Evolutionary conservation across 2,329 filamentous ascomycete genomes (phyloP).

Genomic region (Golovinomyces cichoracearum): DNA sequence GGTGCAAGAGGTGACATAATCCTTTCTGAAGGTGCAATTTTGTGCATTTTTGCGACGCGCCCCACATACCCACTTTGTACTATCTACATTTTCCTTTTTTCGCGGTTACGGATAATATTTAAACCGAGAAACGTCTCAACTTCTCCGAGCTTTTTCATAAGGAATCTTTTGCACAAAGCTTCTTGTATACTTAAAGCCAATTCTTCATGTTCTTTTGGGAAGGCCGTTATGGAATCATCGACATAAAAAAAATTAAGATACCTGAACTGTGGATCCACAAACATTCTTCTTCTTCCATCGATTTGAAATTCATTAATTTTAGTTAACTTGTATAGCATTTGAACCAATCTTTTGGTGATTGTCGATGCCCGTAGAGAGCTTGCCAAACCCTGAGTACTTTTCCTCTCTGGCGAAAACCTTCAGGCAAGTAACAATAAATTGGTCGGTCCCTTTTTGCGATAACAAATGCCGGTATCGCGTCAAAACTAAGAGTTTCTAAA

Average conservation of each 20-base stretch:
- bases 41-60: background rate
- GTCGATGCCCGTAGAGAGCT: background rate
- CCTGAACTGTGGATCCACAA: background rate
- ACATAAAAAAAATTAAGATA: background rate
- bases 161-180: background rate
- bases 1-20: background rate
- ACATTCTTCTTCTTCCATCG: background rate
- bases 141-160: background rate
- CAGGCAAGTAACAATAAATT: background rate
- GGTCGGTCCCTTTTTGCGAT: background rate
- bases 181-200: background rate
- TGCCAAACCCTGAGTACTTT: background rate
- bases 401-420: background rate
- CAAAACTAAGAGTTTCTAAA: background rate
- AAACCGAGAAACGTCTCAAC: background rate
- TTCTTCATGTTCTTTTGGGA: background rate
- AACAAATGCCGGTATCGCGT: background rate
- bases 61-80: background rate
- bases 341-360: slow-evolving; percentile 1
- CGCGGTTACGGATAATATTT: background rate
- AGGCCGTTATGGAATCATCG: background rate
- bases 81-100: background rate
- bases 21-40: background rate
- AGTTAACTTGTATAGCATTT: background rate
- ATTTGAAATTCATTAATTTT: background rate